Percentiles rank a stretch among this genome's conserved stretches.
Evolutionary conservation across 2,329 filamentous ascomycete species (phyloP).

Genomic region (Cercospora nicotianae): DNA sequence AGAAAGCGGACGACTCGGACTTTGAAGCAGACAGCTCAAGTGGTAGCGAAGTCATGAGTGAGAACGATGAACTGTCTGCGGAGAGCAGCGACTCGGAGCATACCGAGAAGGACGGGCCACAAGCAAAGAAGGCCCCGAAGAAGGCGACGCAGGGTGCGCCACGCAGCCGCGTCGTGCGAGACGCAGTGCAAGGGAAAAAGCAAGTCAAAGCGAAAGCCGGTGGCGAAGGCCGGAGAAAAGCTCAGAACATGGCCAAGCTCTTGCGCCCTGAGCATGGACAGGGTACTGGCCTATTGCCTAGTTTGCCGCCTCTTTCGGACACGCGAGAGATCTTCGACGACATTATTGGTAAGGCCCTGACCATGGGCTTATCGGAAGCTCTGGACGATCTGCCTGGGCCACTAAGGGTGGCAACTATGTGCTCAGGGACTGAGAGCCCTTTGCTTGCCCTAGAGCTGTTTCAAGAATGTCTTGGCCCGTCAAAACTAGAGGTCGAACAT

Average conservation of each 20-base stretch:
- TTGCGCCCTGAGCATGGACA: neutral
- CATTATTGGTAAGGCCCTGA: slow-evolving; percentile 45
- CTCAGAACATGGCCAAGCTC: slow-evolving; percentile 3
- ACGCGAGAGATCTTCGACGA: slow-evolving; percentile 54
- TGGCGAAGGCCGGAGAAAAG: neutral
- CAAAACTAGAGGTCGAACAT: slow-evolving; percentile 39
- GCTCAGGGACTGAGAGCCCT: slow-evolving; percentile 75
- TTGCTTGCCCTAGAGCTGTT: slow-evolving; percentile 65
- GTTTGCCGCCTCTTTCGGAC: slow-evolving; percentile 50
- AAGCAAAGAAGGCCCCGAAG: neutral
- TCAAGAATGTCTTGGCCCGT: slow-evolving; percentile 36
- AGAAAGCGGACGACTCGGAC: neutral
- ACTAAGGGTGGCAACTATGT: slow-evolving; percentile 67
- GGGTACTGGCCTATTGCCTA: slow-evolving; percentile 18
- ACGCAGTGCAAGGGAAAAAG: neutral
- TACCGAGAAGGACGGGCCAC: neutral
- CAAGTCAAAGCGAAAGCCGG: neutral
- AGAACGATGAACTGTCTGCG: neutral
- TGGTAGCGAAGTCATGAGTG: neutral
- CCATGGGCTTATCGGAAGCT: neutral
- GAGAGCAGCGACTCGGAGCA: neutral
- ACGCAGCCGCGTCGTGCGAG: neutral
- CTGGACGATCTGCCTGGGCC: slow-evolving; percentile 28
- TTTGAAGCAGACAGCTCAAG: neutral
- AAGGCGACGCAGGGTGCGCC: neutral